These are phyloP conservation scores for Alternaria burnsii DNA, from an alignment of 2,329 filamentous ascomycete genomes.

Conservation along the genomic window DNA sequence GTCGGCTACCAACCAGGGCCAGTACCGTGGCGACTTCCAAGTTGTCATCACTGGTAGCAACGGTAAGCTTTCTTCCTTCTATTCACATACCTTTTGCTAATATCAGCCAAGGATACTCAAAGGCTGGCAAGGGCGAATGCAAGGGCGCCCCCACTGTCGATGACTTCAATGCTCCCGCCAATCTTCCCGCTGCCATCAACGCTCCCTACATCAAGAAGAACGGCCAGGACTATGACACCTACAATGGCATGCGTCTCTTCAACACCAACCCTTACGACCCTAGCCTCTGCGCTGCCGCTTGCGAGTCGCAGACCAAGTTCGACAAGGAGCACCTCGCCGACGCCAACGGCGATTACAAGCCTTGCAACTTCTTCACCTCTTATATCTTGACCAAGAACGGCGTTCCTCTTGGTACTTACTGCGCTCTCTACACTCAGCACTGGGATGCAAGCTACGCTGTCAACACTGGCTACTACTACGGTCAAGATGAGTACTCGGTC, in stretches of 20 bases:
- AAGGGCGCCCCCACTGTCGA: constrained; percentile 11
- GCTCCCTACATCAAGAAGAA: constrained; percentile 28
- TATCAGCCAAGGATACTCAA: constrained; percentile 33
- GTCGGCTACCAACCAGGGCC: constrained; percentile 35
- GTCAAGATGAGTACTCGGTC: constrained; percentile 12
- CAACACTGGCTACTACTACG: constrained; percentile 36
- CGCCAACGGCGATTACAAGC: constrained; percentile 37
- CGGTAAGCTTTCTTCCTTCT: constrained; percentile 11
- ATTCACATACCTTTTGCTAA: background rate
- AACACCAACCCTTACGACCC: constrained; percentile 41
- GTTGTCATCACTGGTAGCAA: constrained; percentile 41
- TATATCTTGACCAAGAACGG: constrained; percentile 50
- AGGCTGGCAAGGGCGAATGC: constrained; percentile 12
- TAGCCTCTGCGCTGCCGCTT: constrained; percentile 45
- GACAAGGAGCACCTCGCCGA: constrained; percentile 39
- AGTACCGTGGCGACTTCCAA: constrained; percentile 34
- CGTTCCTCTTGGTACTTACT: constrained; percentile 51
- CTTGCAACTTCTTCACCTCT: constrained; percentile 52
- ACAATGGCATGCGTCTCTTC: constrained; percentile 42
- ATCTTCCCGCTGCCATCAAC: constrained; percentile 37
- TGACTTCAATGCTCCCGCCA: constrained; percentile 29
- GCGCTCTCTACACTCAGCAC: constrained; percentile 35
- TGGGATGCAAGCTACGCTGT: constrained; percentile 27
- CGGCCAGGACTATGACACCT: constrained; percentile 28
- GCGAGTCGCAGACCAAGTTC: constrained; percentile 47